Evolutionary conservation across 148 eudicot genomes (phyloP).

Genomic region (Camellia sinensis): DNA sequence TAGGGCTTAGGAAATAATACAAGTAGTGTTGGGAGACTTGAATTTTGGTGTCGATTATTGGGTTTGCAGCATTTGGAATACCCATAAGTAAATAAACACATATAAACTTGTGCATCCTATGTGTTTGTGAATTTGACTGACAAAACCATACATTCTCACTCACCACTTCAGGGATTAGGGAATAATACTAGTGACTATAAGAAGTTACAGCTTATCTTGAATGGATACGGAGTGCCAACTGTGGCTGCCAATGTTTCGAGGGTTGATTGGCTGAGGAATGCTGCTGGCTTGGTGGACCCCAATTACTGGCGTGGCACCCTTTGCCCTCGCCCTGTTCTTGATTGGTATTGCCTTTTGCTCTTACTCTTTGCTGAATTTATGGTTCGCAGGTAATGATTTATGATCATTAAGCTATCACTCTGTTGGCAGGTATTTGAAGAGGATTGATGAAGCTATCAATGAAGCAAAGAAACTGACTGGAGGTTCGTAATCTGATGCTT

Average conservation of each 20-base stretch:
- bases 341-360: conserved; percentile 51
- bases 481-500: conserved; percentile 34
- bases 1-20: conserved; percentile 87
- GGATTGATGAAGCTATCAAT: conserved; percentile 69
- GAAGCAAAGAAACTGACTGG: conserved; percentile 64
- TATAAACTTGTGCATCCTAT: background rate
- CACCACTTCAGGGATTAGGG: conserved; percentile 62
- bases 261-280: conserved; percentile 93
- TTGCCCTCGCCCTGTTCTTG: conserved; percentile 88
- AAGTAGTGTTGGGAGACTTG: conserved; percentile 7
- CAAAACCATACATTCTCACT: background rate
- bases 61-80: background rate
- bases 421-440: conserved; percentile 49
- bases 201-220: conserved; percentile 50
- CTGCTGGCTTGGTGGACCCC: conserved; percentile 86
- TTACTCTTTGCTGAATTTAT: conserved; percentile 7
- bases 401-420: conserved; percentile 8
- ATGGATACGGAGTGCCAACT: conserved; percentile 65
- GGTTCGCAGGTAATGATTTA: background rate
- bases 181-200: conserved; percentile 78
- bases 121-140: conserved; percentile 8
- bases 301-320: conserved; percentile 93
- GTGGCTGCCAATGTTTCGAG: conserved; percentile 78
- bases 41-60: too few species aligned
- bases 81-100: background rate